These are phyloP conservation scores for Marasmius sp. DNA, from an alignment of 1,284 basidiomycete species.

Conservation along the genomic window DNA sequence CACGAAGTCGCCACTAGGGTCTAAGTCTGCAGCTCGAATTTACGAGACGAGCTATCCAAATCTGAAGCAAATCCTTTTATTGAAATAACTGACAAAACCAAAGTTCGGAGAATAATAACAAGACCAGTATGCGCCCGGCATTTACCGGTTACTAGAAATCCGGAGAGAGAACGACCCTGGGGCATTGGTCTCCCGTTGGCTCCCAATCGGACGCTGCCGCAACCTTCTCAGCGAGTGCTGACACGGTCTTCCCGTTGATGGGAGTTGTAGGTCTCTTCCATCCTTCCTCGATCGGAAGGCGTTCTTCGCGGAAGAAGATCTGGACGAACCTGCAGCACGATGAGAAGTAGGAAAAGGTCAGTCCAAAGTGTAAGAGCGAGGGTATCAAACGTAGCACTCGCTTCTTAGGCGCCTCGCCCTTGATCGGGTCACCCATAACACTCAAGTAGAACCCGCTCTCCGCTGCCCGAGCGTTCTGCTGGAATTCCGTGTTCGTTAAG, in stretches of 20 bases:
- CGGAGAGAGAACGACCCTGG: too few species aligned
- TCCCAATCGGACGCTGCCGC: too few species aligned
- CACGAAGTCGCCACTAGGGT: too few species aligned
- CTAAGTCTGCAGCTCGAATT: too few species aligned
- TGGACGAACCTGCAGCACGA: background rate
- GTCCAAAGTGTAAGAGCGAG: background rate
- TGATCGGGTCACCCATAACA: background rate
- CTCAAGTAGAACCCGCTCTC: constrained; percentile 2
- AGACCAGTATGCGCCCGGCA: too few species aligned
- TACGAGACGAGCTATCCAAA: too few species aligned
- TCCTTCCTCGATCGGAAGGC: constrained; percentile 1
- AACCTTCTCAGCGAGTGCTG: background rate
- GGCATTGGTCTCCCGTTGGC: too few species aligned
- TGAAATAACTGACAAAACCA: too few species aligned
- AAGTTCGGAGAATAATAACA: too few species aligned
- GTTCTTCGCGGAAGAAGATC: constrained; percentile 4
- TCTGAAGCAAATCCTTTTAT: too few species aligned
- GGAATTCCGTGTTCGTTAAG: background rate
- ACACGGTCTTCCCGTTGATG: background rate
- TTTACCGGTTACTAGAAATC: too few species aligned
- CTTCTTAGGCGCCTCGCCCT: background rate
- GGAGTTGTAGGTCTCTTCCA: background rate
- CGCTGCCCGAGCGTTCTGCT: background rate
- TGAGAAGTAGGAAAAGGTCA: background rate
- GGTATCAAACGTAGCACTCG: background rate